Evolutionary conservation across 2,329 filamentous ascomycete species (phyloP), one percentile per base, ranked within the genome.

Genomic region (Aspergillus sp.): DNA sequence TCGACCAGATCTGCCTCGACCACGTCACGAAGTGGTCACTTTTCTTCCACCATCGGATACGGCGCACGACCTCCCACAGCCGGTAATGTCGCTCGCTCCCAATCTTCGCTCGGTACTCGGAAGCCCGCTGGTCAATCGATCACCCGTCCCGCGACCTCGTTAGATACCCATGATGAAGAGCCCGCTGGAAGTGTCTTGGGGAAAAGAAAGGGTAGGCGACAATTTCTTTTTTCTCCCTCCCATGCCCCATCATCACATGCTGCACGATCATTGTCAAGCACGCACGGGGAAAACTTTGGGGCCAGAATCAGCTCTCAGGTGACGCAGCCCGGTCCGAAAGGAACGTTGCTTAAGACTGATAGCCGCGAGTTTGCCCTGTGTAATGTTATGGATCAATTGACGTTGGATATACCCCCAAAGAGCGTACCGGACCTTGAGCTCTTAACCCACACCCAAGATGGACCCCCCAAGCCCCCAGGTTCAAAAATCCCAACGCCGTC

Each of bases 21-120:
- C 8, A 64, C 68, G 12, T 68, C 68, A 30, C 71, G 73, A 51
- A 62, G 68, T 44, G 73, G 68, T 49, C 73, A 70, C 48, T 81
- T 82, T 49, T 73, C 77, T 10, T 78, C 73, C 48, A 84, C 78
- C 54, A 62, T 81, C 27, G 80, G 82, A 1, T 72, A 75, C 9
- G 73, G 71, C 10, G 53, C 63, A 12, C 75, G 80, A 50, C 70
- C 77, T 10, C 64, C 69, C 5, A 62, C 69, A 12, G 52, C 66
- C 5, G 56, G 67, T 46, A 66, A 59, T 31, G 53, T 60, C 47
- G 72, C 61, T 28, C 76, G 79, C 42, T 72, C 78, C 3, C 72
- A 78, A 48, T 73, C 77, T 6, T 70, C 79, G 31, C 67, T 78
- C 52, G 74, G 76, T 48, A 65, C 75, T 35, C 68, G 73, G 42